Conservation (phyloP, 805 yeast species). For the Candida suzukii region DNA sequence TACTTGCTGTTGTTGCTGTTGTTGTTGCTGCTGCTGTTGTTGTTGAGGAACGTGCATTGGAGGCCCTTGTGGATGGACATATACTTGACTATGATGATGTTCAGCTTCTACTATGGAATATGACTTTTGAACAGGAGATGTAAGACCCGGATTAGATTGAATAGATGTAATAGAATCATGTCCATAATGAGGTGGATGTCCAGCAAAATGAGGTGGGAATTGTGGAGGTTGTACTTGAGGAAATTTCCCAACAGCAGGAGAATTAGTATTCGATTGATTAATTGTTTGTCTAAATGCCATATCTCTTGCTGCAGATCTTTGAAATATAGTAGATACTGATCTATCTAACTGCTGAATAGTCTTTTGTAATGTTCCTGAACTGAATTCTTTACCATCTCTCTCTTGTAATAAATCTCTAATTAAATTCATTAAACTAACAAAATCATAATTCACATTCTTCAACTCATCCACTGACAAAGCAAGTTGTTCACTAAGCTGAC, state of each 20-base stretch:
- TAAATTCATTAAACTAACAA: slow-evolving; percentile 42
- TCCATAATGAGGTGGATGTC: slow-evolving; percentile 2
- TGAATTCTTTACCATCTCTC: background rate
- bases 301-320: slow-evolving; percentile 25
- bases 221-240: slow-evolving; percentile 3
- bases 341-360: slow-evolving; percentile 16
- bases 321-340: slow-evolving; percentile 20
- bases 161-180: slow-evolving; percentile 6
- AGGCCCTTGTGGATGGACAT: slow-evolving; percentile 1
- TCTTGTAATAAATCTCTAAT: slow-evolving; percentile 16
- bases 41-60: slow-evolving; percentile 5
- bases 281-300: slow-evolving; percentile 17
- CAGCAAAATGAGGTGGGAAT: slow-evolving; percentile 5
- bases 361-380: background rate
- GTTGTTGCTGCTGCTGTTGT: slow-evolving; percentile 7
- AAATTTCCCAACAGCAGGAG: background rate
- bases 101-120: background rate
- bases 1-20: slow-evolving; percentile 1
- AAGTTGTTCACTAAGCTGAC: slow-evolving; percentile 34
- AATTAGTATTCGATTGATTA: background rate
- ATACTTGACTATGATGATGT: slow-evolving; percentile 5
- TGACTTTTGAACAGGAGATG: slow-evolving; percentile 4
- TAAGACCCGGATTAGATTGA: slow-evolving; percentile 1
- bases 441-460: slow-evolving; percentile 43
- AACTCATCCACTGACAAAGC: slow-evolving; percentile 43